Base-by-base conservation (phyloP, 139 green algal species). In the Pseudopediastrum boryanum region DNA sequence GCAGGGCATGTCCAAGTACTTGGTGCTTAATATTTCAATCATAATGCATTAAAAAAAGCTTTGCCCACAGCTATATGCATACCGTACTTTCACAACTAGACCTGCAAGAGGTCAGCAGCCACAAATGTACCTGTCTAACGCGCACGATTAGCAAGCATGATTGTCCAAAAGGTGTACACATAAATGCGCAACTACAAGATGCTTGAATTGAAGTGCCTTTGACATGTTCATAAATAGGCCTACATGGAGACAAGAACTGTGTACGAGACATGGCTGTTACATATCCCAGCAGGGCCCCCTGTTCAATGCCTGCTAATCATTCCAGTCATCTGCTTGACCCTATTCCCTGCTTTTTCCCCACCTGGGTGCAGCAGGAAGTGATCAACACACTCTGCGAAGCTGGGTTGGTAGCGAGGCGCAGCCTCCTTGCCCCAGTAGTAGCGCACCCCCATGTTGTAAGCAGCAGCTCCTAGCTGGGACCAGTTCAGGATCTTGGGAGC, bases 401-500 rank as follows among this genome's bases (percentile, higher is more conserved):
- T 43, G 59, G 59, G 59, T 8, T 7, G 16, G 12, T 72, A 54
- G 10, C 16, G 64, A 29, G 38, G 36, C 12, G 35, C 64, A 36
- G 59, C 2, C 19, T 44, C 1, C 25, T 31, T 8, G 0, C 64
- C 64, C 64, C 12, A 29, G 35, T 56, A 5, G 16, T 52, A 10
- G 10, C 36, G 35, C 64, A 72, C 3, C 64, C 50, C 38, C 23
- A 12, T 36, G 23, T 8, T 52, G 29, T 29, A 38, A 5, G 48
- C 79, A 8, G 82, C 85, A 46, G 83, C 56, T 25, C 75, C 82
- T 46, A 83, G 83, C 85, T 90, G 82, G 6, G 16, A 1, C 79
- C 82, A 90, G 4, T 70, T 85, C 75, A 90, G 68, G 8, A 90
- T 46, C 64, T 81, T 56, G 33, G 79, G 79, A 19, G 79, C 77